Evolutionary conservation across 2,329 filamentous ascomycete genomes (phyloP).

Genomic region (Botrytis cinerea): DNA sequence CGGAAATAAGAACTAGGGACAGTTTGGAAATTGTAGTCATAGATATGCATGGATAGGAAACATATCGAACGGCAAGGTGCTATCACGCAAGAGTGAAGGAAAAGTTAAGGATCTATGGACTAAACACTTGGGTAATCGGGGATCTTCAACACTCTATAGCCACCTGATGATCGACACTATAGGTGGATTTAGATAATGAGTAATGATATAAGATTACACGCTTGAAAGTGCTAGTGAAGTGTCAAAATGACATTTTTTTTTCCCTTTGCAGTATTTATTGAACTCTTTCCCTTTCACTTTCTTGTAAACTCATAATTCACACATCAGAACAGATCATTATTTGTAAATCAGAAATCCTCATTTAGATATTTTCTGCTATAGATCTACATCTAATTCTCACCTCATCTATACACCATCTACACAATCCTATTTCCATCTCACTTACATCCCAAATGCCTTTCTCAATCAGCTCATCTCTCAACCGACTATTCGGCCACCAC

Average conservation of each 20-base stretch:
- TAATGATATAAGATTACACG: not conserved
- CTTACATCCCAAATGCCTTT: not conserved
- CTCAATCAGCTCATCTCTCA: not conserved
- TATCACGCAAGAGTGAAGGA: not conserved
- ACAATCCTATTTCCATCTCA: not conserved
- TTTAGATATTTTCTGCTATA: not conserved
- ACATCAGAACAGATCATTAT: not conserved
- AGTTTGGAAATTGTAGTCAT: not conserved
- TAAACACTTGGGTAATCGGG: no score
- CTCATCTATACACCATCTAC: not conserved
- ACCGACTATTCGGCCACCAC: not conserved
- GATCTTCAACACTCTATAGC: not conserved
- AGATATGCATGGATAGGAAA: not conserved
- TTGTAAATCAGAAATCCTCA: not conserved
- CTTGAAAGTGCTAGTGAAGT: not conserved
- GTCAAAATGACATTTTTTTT: not conserved
- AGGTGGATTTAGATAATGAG: no score
- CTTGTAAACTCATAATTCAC: not conserved
- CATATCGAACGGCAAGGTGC: not conserved
- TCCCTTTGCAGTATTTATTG: not conserved
- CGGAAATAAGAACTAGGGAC: no score
- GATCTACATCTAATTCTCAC: not conserved
- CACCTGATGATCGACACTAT: not conserved
- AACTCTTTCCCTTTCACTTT: not conserved
- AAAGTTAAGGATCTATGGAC: no score